Conservation (phyloP, 257 asterid species). For the Plantago ovata region DNA sequence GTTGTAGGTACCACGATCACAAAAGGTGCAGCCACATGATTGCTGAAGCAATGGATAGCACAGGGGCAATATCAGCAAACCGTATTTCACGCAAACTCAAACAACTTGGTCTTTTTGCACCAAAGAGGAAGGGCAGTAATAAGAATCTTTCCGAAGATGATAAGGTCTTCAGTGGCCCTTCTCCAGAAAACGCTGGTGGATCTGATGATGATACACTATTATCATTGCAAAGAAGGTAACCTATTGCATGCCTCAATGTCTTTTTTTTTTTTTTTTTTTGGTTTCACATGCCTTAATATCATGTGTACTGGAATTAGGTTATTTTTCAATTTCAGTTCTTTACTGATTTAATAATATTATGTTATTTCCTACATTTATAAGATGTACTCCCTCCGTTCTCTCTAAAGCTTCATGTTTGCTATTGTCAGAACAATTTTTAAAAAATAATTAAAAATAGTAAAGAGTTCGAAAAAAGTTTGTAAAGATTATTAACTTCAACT, state of each 20-base stretch:
- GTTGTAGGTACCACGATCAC: constrained; percentile 76
- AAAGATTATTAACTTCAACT: too few relatives aligned
- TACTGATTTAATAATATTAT: background rate
- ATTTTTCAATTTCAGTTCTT: background rate
- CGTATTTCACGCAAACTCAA: constrained; percentile 79
- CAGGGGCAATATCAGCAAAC: constrained; percentile 58
- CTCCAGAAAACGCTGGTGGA: constrained; percentile 36
- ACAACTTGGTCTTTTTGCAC: constrained; percentile 73
- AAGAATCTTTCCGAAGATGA: constrained; percentile 46
- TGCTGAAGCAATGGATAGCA: constrained; percentile 73
- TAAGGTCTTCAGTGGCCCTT: constrained; percentile 35
- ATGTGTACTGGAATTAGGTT: constrained; percentile 18
- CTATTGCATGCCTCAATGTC: constrained; percentile 8
- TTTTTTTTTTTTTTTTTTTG: too few relatives aligned
- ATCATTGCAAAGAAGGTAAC: constrained; percentile 62
- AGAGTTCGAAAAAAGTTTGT: too few relatives aligned
- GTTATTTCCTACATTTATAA: background rate
- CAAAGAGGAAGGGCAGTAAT: constrained; percentile 42
- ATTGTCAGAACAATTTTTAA: too few relatives aligned
- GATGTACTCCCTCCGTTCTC: too few relatives aligned
- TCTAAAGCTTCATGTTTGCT: too few relatives aligned
- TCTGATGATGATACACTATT: constrained; percentile 68
- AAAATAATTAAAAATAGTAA: too few relatives aligned
- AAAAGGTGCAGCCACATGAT: constrained; percentile 86
- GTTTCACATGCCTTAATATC: constrained; percentile 8